Conservation (phyloP, 441 rosid species). For the Syzygium malaccense region DNA sequence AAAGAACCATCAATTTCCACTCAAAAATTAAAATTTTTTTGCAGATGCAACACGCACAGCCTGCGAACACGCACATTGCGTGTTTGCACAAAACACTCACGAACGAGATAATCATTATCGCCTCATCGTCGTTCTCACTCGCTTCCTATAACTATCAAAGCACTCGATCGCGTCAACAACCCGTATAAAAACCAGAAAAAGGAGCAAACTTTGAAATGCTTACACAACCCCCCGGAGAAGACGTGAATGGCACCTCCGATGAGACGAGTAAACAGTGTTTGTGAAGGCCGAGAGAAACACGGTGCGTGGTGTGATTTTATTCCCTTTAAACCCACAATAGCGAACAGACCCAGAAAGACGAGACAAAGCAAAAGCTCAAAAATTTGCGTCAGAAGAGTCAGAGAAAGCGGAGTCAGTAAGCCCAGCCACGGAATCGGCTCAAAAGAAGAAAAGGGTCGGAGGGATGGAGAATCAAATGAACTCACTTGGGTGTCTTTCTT, state of each 20-base stretch:
- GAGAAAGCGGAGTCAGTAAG: neutral
- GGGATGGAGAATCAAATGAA: neutral
- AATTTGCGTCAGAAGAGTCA: neutral
- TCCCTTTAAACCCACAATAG: neutral
- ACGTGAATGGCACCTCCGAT: neutral
- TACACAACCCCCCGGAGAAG: neutral
- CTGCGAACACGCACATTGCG: neutral
- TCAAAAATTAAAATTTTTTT: neutral
- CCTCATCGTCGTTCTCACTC: neutral
- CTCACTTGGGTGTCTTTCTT: slow-evolving; percentile 3
- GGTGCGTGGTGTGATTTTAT: neutral
- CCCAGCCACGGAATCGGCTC: neutral
- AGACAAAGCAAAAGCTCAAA: neutral
- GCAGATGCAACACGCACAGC: neutral
- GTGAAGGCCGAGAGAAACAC: neutral
- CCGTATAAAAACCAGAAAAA: neutral
- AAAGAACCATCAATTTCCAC: neutral
- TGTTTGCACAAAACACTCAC: rapidly evolving
- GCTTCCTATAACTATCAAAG: neutral
- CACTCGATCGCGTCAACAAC: neutral
- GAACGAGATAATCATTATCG: neutral
- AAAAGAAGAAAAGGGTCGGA: neutral
- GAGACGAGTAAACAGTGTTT: neutral
- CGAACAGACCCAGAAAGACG: neutral
- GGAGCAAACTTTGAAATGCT: neutral